phyloP scores from a whole-genome alignment of 805 yeast species.

The Candida vartiovaarae region DNA sequence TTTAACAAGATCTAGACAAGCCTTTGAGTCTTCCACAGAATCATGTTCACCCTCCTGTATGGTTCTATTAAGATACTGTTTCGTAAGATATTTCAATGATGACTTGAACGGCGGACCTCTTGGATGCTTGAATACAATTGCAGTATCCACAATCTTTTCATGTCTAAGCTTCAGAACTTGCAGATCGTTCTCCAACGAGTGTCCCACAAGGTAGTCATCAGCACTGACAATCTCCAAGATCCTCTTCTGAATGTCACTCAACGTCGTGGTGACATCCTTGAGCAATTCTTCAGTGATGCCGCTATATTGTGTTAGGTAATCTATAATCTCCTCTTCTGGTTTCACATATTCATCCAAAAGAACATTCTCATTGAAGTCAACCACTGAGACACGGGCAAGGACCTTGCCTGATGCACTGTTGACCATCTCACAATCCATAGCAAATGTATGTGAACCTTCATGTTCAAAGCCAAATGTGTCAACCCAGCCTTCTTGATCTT shows the following conservation, averaged over 20 bases:
- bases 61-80: slow-evolving; percentile 41
- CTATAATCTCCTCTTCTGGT: slow-evolving; percentile 67
- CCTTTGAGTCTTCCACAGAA: slow-evolving; percentile 75
- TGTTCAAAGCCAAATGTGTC: slow-evolving; percentile 48
- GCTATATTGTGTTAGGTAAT: slow-evolving; percentile 77
- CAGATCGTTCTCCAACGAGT: slow-evolving; percentile 81
- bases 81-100: slow-evolving; percentile 64
- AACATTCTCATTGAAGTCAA: slow-evolving; percentile 53
- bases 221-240: slow-evolving; percentile 41
- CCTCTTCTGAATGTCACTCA: slow-evolving; percentile 59
- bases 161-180: slow-evolving; percentile 66
- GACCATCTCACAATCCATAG: slow-evolving; percentile 95
- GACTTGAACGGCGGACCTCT: slow-evolving; percentile 81
- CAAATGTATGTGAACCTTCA: slow-evolving; percentile 59
- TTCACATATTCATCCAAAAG: slow-evolving; percentile 70
- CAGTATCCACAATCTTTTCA: slow-evolving; percentile 72
- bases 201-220: slow-evolving; percentile 75
- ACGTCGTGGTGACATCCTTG: slow-evolving; percentile 51
- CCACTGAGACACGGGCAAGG: slow-evolving; percentile 69
- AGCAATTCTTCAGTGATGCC: slow-evolving; percentile 78
- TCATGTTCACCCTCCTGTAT: slow-evolving; percentile 81
- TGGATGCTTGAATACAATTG: slow-evolving; percentile 69
- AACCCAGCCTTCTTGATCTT: slow-evolving; percentile 36
- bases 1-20: slow-evolving; percentile 73
- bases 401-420: slow-evolving; percentile 52